Conservation (phyloP, 2,329 filamentous ascomycete genomes). For the Helotiales sp. region DNA sequence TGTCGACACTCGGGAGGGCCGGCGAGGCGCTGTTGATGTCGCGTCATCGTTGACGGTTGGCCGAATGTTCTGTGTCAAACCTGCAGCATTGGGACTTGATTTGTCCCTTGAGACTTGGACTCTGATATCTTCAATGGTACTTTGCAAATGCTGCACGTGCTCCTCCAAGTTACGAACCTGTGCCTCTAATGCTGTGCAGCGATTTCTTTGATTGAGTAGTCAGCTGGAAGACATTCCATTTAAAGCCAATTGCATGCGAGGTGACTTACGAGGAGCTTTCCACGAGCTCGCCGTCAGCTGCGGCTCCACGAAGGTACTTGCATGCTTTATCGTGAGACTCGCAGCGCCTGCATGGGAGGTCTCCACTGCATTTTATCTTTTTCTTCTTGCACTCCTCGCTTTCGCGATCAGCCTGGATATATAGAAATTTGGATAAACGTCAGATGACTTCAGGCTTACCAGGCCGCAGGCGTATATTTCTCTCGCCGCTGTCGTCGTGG, state of each 20-base stretch:
- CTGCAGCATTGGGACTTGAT: too few relatives aligned
- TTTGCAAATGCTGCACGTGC: not conserved
- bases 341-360: not conserved
- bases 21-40: not conserved
- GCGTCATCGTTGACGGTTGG: not conserved
- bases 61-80: too few relatives aligned
- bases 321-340: not conserved
- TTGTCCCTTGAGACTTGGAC: not conserved
- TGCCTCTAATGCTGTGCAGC: not conserved
- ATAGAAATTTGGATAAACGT: not conserved
- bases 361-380: constrained; percentile 4
- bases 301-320: not conserved
- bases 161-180: not conserved
- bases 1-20: not conserved
- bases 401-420: not conserved
- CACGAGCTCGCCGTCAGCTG: not conserved
- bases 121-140: not conserved
- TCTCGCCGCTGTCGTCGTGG: not conserved
- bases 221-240: not conserved
- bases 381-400: constrained; percentile 7
- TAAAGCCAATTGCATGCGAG: too few relatives aligned
- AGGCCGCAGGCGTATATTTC: not conserved
- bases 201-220: not conserved
- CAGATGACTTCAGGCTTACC: not conserved
- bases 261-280: not conserved